phyloP scores from a whole-genome alignment of 306 rosid genomes.

The Sophora flavescens region DNA sequence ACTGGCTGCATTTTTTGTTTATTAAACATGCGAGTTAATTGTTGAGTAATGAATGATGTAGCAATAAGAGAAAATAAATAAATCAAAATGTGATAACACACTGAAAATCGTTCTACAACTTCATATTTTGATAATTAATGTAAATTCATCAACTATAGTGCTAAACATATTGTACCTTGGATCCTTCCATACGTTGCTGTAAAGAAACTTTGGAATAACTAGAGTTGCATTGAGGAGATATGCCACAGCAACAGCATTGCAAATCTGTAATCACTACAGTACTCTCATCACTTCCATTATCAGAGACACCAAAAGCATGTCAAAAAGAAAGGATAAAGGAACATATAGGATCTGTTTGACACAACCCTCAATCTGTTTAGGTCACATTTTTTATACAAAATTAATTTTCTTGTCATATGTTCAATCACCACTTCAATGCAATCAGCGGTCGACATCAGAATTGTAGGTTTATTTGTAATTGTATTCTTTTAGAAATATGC shows the following conservation, averaged over 20 bases:
- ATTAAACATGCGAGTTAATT: slow-evolving; percentile 16
- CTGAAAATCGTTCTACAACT: neutral
- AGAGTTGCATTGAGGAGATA: slow-evolving; percentile 92
- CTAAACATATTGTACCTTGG: slow-evolving; percentile 68
- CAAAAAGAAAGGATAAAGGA: slow-evolving; percentile 16
- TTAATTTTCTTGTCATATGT: too few relatives aligned
- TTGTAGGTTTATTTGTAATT: neutral
- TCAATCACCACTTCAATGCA: neutral
- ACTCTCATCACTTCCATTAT: slow-evolving; percentile 53
- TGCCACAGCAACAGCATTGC: slow-evolving; percentile 94
- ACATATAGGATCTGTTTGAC: neutral
- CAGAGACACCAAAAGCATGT: slow-evolving; percentile 39
- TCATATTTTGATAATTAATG: too few relatives aligned
- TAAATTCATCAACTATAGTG: neutral
- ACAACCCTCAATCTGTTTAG: neutral
- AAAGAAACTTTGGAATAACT: slow-evolving; percentile 79
- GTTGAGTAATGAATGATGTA: neutral
- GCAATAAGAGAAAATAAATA: neutral
- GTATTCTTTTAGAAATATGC: neutral
- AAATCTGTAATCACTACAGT: slow-evolving; percentile 69
- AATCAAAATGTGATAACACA: neutral
- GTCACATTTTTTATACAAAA: too few relatives aligned
- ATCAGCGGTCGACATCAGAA: neutral
- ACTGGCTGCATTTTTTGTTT: slow-evolving; percentile 71
- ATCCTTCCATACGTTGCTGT: slow-evolving; percentile 98